Percentiles rank a stretch among this genome's conserved stretches.
Evolutionary conservation across 192 early-diverging fungal genomes (phyloP).

Genomic region (Umbelopsis sp.): DNA sequence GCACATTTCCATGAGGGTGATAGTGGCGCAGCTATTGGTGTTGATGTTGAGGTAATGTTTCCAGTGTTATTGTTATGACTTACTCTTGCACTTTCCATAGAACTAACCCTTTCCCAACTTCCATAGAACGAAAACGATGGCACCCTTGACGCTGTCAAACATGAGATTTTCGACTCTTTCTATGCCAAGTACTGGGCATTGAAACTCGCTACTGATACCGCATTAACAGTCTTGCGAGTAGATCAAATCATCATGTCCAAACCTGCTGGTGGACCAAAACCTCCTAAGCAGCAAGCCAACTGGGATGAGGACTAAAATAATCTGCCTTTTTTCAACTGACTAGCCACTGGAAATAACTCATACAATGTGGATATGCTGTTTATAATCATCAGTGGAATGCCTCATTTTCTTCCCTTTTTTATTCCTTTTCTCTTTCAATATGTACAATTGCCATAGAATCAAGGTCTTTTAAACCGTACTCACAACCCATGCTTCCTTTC

Average conservation of each 20-base stretch:
- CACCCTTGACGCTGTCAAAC: conserved; percentile 74
- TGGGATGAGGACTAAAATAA: conserved; percentile 84
- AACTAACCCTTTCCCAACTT: not conserved
- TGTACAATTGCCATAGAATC: conserved; percentile 19
- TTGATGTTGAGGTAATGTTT: conserved; percentile 73
- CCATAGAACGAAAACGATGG: conserved; percentile 55
- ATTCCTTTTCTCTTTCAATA: conserved; percentile 2
- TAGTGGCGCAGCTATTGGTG: conserved; percentile 60
- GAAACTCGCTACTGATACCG: conserved; percentile 88
- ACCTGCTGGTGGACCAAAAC: conserved; percentile 93
- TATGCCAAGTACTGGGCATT: conserved; percentile 87
- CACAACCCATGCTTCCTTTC: not conserved
- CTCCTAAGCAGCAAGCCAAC: conserved; percentile 83
- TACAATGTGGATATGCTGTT: not conserved
- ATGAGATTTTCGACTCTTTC: conserved; percentile 79
- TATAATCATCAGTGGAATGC: not conserved
- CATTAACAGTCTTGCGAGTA: conserved; percentile 91
- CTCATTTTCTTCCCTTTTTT: not conserved
- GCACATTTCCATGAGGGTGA: conserved; percentile 75
- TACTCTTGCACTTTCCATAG: not conserved
- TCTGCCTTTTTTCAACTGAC: not conserved
- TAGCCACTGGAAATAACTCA: not conserved
- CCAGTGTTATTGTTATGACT: not conserved
- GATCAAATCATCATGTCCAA: conserved; percentile 99
- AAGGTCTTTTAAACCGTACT: conserved; percentile 1